These are phyloP conservation scores for Wickerhamiella azyma DNA, from an alignment of 805 yeast species.

Conservation along the genomic window DNA sequence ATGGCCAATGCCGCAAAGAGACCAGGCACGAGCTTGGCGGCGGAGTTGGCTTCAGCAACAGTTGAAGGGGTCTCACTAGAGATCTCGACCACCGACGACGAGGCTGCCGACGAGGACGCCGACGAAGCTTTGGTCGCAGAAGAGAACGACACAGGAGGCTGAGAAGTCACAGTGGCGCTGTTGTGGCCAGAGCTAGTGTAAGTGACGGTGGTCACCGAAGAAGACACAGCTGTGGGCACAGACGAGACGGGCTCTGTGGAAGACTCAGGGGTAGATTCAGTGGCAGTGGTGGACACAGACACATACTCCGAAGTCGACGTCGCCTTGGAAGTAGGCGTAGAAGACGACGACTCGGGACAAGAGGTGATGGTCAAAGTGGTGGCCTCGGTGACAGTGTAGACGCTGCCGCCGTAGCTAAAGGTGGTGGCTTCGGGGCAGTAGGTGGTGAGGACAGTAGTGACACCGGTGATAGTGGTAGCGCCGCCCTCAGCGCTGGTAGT, in stretches of 20 bases:
- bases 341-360: slow-evolving; percentile 31
- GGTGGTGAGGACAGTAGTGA: slow-evolving; percentile 8
- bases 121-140: neutral
- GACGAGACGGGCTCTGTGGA: too few relatives aligned
- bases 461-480: slow-evolving; percentile 2
- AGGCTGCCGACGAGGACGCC: neutral
- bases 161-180: neutral
- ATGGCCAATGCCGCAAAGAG: neutral
- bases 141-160: too few relatives aligned
- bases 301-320: neutral
- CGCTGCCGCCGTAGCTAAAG: slow-evolving; percentile 47
- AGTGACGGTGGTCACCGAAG: too few relatives aligned
- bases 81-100: neutral
- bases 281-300: neutral
- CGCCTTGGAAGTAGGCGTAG: neutral
- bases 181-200: neutral
- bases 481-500: slow-evolving; percentile 1
- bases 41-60: neutral
- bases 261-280: too few relatives aligned
- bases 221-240: neutral
- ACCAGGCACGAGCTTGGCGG: neutral
- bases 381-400: slow-evolving; percentile 63
- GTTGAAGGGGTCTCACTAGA: neutral
- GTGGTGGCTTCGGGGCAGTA: slow-evolving; percentile 60
- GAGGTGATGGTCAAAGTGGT: slow-evolving; percentile 77